These are phyloP conservation scores for Chaetomiaceae sp. DNA, from an alignment of 2,329 filamentous ascomycete genomes.

Conservation along the genomic window DNA sequence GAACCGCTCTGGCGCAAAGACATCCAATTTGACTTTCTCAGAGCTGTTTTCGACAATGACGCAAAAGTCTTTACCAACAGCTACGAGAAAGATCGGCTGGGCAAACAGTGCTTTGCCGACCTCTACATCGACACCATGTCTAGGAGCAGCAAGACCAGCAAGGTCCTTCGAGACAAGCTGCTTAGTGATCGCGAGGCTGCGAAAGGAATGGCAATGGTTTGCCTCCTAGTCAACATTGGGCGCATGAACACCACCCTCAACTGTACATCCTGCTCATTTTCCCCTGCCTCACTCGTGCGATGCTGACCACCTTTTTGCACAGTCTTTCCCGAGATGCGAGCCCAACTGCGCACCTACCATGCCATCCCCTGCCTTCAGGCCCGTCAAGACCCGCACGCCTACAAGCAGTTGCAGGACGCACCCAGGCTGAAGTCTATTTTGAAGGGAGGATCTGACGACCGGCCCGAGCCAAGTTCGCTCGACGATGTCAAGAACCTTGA, in stretches of 20 bases:
- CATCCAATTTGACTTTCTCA: constrained; percentile 84
- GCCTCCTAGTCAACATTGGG: constrained; percentile 91
- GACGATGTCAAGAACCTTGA: constrained; percentile 69
- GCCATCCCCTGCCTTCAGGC: constrained; percentile 95
- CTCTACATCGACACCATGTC: constrained; percentile 99
- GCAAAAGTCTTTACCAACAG: constrained; percentile 81
- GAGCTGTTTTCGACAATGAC: constrained; percentile 72
- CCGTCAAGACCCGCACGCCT: constrained; percentile 88
- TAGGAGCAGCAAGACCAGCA: constrained; percentile 97
- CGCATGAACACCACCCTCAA: constrained; percentile 99
- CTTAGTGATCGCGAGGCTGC: constrained; percentile 86
- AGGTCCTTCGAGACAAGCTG: constrained; percentile 94
- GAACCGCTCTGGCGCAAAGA: constrained; percentile 82
- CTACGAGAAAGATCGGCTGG: constrained; percentile 60
- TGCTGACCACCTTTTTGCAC: constrained; percentile 29
- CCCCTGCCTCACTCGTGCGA: not conserved
- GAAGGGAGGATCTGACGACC: constrained; percentile 92
- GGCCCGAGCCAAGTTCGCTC: constrained; percentile 74
- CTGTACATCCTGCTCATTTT: constrained; percentile 54
- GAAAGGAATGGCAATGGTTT: constrained; percentile 99
- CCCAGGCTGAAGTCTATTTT: constrained; percentile 94
- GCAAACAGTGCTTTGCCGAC: constrained; percentile 81
- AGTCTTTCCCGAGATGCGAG: constrained; percentile 99
- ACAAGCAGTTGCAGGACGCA: constrained; percentile 97
- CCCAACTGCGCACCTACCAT: constrained; percentile 94